Base-by-base conservation (phyloP, 2,329 filamentous ascomycete genomes). In the Mycogone perniciosa region DNA sequence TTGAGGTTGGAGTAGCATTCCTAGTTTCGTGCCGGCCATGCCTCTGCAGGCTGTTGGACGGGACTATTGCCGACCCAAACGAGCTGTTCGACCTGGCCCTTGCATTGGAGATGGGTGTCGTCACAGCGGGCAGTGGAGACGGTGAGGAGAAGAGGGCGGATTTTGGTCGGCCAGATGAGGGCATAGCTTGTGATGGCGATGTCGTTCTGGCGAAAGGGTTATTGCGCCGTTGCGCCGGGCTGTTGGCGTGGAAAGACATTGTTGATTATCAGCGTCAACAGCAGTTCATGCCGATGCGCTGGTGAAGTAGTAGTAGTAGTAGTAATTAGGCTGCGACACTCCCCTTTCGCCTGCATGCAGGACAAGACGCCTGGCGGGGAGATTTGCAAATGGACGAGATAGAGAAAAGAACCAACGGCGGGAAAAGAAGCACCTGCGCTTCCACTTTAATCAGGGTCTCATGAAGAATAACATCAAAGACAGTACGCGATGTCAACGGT, bases 151-250 rank as follows among this genome's bases (percentile, higher is more conserved):
- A 81, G 52, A 91, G 75, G 51, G 82, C 80, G 3, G 90, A 95
- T 64, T 89, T 91, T 7, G 89, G 88, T 59, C 89, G 71, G 56
- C 75, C 73, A 48, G 70, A 61, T 37, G 67, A 66, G 44, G 67
- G 71, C 34, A 82, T 76, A 45, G 73, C 77, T 39, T 86, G 79
- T 31, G 88, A 87, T 26, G 85, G 77, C 11, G 87, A 85, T 41
- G 77, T 73, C 48, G 82, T 82, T 64, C 89, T 81, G 54, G 79
- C 76, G 66, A 96, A 95, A 11, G 88, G 87, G 71, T 89, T 92
- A 65, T 83, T 87, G 62, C 89, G 85, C 74, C 85, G 88, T 66
- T 85, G 80, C 59, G 84, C 81, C 68, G 65, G 62, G 55, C 60
- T 60, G 52, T 62, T 64, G 56, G 59, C 52, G 53, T 66, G 64